These are phyloP conservation scores for Pestalotiopsis sp. DNA, from an alignment of 2,329 filamentous ascomycete genomes.

Conservation along the genomic window DNA sequence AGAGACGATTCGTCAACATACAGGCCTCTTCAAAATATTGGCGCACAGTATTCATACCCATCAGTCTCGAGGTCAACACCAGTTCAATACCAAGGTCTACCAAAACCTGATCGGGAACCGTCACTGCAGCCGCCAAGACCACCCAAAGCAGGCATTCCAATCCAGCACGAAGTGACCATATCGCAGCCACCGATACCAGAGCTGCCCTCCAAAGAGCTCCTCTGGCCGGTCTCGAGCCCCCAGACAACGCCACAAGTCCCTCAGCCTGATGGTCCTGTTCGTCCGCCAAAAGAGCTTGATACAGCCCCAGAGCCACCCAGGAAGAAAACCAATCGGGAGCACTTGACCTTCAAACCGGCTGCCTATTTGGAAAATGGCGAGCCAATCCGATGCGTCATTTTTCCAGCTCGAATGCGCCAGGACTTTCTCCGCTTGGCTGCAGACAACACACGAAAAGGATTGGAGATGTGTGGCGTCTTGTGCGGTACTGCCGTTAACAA, in stretches of 20 bases:
- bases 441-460: conserved; percentile 74
- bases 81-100: conserved; percentile 38
- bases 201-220: conserved; percentile 29
- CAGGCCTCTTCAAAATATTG: conserved; percentile 17
- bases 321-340: conserved; percentile 44
- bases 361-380: conserved; percentile 89
- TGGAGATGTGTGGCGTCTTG: conserved; percentile 94
- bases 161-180: conserved; percentile 10
- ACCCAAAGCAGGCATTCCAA: conserved; percentile 28
- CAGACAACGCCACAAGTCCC: conserved; percentile 15
- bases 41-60: conserved; percentile 53
- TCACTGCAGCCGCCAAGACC: conserved; percentile 36
- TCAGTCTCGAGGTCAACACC: conserved; percentile 53
- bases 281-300: conserved; percentile 32
- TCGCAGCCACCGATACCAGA: conserved; percentile 21
- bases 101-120: conserved; percentile 17
- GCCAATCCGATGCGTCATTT: conserved; percentile 82
- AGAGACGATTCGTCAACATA: conserved; percentile 17
- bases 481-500: conserved; percentile 91
- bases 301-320: conserved; percentile 19
- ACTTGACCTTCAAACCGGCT: conserved; percentile 78
- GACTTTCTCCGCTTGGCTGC: conserved; percentile 74
- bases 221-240: conserved; percentile 19
- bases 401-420: conserved; percentile 73
- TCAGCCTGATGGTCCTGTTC: conserved; percentile 18